These are phyloP conservation scores for Sextonia rubra DNA, from an alignment of 164 flowering plant species.

Conservation along the genomic window DNA sequence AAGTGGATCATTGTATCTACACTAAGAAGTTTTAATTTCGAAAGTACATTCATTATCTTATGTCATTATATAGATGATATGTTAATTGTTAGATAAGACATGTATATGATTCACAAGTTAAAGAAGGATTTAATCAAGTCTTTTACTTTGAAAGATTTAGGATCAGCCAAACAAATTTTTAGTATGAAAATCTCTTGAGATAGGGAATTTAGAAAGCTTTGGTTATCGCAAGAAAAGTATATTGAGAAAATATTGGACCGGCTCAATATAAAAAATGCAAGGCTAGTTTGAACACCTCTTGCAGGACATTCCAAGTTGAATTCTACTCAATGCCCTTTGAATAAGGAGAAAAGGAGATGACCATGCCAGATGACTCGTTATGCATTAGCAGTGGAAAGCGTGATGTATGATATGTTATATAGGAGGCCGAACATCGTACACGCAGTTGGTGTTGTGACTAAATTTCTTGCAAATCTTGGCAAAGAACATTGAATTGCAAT, in stretches of 20 bases:
- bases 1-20: no score
- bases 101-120: not conserved
- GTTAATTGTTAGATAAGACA: not conserved
- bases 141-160: slow-evolving; percentile 4
- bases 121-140: slow-evolving; percentile 2
- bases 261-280: not conserved
- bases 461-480: not conserved
- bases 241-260: slow-evolving; percentile 3
- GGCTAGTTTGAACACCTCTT: not conserved
- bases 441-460: not conserved
- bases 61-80: slow-evolving; percentile 8
- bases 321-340: not conserved
- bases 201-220: not conserved
- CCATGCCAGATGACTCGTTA: no score
- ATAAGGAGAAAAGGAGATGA: not conserved
- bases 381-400: no score
- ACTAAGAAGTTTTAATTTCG: no score
- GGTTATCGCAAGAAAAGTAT: slow-evolving; percentile 3
- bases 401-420: not conserved
- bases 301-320: not conserved
- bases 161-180: not conserved
- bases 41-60: not conserved
- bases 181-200: slow-evolving; percentile 1
- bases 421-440: no score
- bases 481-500: not conserved